Conservation (phyloP, 805 yeast genomes). For the Scheffersomyces spartinae region DNA sequence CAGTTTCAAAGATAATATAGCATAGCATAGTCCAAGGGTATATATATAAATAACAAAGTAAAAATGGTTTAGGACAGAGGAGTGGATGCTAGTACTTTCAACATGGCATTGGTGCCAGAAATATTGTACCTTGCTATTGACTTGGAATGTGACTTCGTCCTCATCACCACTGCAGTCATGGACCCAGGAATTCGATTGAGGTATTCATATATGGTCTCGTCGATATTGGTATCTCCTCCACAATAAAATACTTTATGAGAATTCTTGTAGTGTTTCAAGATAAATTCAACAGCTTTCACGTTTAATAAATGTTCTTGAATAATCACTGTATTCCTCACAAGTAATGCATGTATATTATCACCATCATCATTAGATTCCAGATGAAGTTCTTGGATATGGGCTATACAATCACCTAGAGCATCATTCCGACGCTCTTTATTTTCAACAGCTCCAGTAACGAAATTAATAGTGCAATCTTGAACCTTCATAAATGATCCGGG, state of each 20-base stretch:
- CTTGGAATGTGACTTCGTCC: too few species aligned
- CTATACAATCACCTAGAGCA: slow-evolving; percentile 73
- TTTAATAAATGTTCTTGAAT: slow-evolving; percentile 58
- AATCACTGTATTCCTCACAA: slow-evolving; percentile 56
- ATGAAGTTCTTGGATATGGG: slow-evolving; percentile 72
- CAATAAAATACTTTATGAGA: too few species aligned
- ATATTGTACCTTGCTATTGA: too few species aligned
- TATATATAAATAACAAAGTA: too few species aligned
- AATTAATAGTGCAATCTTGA: slow-evolving; percentile 66
- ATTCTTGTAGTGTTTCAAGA: slow-evolving; percentile 31
- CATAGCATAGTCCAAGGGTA: too few species aligned
- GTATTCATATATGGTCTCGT: too few species aligned
- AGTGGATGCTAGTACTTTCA: too few species aligned
- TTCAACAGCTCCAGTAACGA: slow-evolving; percentile 58
- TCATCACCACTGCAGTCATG: too few species aligned
- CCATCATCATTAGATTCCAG: slow-evolving; percentile 26
- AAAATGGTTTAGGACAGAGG: too few species aligned
- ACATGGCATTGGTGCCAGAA: too few species aligned
- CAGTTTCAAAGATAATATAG: slow-evolving; percentile 41
- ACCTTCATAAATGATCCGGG: slow-evolving; percentile 67
- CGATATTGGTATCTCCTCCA: too few species aligned
- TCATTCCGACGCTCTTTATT: slow-evolving; percentile 52
- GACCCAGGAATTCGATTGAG: not conserved
- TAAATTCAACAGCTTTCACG: slow-evolving; percentile 42
- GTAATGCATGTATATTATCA: slow-evolving; percentile 64